Conservation (phyloP, 2,329 filamentous ascomycete species). For the Karstenula rhodostoma region DNA sequence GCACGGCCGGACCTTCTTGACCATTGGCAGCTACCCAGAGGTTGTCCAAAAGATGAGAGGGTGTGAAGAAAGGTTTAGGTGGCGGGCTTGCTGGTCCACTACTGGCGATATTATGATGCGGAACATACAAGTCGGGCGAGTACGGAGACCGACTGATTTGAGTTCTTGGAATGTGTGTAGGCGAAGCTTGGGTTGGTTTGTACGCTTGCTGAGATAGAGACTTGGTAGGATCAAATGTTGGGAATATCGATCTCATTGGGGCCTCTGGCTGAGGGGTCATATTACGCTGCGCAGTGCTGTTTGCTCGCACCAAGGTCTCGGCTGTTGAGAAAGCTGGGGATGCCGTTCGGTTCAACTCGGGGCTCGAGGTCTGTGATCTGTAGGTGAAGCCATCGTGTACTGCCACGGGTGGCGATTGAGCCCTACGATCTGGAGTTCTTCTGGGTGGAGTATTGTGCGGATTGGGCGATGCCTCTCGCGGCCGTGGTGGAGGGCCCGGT, state of each 20-base stretch:
- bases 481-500: conserved; percentile 33
- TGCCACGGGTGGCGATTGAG: conserved; percentile 30
- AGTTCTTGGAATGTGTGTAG: conserved; percentile 68
- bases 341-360: conserved; percentile 41
- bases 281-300: conserved; percentile 39
- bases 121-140: conserved; percentile 58
- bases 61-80: conserved; percentile 51
- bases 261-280: conserved; percentile 45
- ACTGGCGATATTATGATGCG: conserved; percentile 45
- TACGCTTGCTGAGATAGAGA: conserved; percentile 74
- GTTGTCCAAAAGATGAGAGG: conserved; percentile 68
- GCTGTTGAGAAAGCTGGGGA: conserved; percentile 48
- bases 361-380: conserved; percentile 29
- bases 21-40: conserved; percentile 76
- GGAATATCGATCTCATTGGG: conserved; percentile 76
- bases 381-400: conserved; percentile 23
- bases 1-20: conserved; percentile 59
- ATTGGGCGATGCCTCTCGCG: conserved; percentile 30
- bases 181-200: conserved; percentile 71
- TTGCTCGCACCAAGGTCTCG: conserved; percentile 48
- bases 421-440: conserved; percentile 29
- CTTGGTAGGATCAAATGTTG: conserved; percentile 73
- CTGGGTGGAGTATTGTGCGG: conserved; percentile 29
- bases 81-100: conserved; percentile 32
- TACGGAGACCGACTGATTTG: conserved; percentile 73